A percentile compares a stretch with the other conserved stretches of the same genome.
Conservation (phyloP, 108 stramenopile species). For the Skeletonema costatum region DNA sequence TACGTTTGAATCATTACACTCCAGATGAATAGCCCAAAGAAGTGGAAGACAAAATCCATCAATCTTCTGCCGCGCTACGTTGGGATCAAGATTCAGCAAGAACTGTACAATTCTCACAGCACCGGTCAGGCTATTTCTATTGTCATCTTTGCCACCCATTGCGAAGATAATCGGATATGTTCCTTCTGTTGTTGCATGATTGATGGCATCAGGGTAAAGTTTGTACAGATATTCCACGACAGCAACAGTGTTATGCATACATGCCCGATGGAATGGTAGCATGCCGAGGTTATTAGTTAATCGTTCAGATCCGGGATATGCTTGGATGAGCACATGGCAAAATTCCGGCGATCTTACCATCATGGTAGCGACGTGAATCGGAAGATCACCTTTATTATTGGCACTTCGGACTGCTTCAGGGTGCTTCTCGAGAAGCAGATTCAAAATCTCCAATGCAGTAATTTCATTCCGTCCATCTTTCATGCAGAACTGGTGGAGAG, state of each 20-base stretch:
- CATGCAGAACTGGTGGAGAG: background rate
- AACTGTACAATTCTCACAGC: too few relatives aligned
- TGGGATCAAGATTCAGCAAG: too few relatives aligned
- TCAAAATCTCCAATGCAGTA: background rate
- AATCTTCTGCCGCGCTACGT: too few relatives aligned
- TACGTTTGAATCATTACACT: too few relatives aligned
- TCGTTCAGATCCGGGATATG: background rate
- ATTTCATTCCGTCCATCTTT: background rate
- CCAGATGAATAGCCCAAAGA: background rate
- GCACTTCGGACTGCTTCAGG: background rate
- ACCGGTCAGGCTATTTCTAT: too few relatives aligned
- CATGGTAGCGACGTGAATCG: conserved; percentile 1
- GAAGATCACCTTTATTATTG: background rate
- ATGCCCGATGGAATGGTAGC: too few relatives aligned
- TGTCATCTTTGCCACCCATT: background rate
- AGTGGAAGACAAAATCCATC: too few relatives aligned
- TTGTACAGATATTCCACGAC: too few relatives aligned
- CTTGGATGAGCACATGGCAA: background rate
- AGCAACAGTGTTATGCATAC: background rate
- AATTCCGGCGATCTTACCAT: background rate
- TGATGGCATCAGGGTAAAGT: too few relatives aligned
- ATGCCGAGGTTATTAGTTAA: too few relatives aligned
- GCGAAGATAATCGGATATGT: background rate
- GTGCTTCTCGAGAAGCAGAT: background rate
- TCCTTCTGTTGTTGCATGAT: background rate